Evolutionary conservation across 2,329 filamentous ascomycete species (phyloP).

Genomic region (Trichophyton simii): DNA sequence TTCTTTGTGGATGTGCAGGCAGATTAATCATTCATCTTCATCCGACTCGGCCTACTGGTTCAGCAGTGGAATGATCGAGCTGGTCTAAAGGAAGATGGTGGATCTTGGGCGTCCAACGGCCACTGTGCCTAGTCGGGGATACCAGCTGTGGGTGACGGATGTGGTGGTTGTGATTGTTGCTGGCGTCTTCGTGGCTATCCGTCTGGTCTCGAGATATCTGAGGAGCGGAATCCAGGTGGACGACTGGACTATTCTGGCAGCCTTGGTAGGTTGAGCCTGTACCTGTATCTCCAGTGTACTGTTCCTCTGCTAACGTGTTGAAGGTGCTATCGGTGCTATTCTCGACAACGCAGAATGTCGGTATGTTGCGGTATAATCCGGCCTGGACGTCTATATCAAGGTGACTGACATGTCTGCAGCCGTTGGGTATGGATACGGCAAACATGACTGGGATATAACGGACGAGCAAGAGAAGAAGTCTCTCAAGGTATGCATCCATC

Average conservation of each 20-base stretch:
- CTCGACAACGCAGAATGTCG: conserved; percentile 5
- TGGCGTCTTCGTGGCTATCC: conserved; percentile 8
- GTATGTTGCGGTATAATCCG: conserved; percentile 1
- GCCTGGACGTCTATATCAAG: background rate
- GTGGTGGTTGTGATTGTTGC: conserved; percentile 6
- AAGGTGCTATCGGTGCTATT: conserved; percentile 6
- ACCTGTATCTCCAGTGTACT: background rate
- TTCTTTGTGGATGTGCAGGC: too few relatives aligned
- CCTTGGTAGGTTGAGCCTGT: background rate
- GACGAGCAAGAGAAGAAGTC: background rate
- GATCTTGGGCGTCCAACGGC: background rate
- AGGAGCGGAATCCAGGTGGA: conserved; percentile 7
- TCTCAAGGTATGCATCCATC: conserved; percentile 6
- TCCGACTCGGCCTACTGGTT: background rate
- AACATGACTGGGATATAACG: conserved; percentile 4
- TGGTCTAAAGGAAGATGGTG: background rate
- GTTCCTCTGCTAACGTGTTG: background rate
- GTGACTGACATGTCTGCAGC: conserved; percentile 3
- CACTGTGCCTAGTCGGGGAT: background rate
- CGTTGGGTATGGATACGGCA: conserved; percentile 8
- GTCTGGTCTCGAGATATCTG: conserved; percentile 9
- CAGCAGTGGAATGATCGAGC: background rate
- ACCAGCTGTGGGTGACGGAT: background rate
- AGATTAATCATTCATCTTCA: too few relatives aligned
- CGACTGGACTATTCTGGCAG: conserved; percentile 9